phyloP scores from a whole-genome alignment of 176 grass and related monocot genomes.

The Themeda triandra region DNA sequence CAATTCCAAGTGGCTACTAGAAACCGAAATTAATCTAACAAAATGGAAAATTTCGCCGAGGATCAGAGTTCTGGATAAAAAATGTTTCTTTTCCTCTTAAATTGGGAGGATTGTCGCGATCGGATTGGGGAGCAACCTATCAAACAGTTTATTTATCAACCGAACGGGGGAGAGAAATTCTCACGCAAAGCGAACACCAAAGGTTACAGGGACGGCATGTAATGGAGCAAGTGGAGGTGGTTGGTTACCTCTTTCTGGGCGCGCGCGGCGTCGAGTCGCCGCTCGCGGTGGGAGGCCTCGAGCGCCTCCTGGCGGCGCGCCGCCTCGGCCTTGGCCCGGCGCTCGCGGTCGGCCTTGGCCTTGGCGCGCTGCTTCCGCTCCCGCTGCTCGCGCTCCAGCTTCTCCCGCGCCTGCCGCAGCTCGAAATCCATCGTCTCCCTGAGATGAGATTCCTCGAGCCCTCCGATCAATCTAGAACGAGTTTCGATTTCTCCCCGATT shows the following conservation, averaged over 20 bases:
- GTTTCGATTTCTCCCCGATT: neutral
- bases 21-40: neutral
- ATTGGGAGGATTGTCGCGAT: neutral
- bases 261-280: conserved; percentile 71
- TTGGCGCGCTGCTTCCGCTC: conserved; percentile 75
- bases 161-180: neutral
- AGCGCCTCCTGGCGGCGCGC: conserved; percentile 67
- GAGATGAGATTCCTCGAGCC: neutral
- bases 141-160: neutral
- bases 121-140: neutral
- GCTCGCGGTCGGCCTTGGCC: conserved; percentile 73
- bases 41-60: neutral
- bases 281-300: conserved; percentile 68
- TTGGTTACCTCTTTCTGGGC: conserved; percentile 64
- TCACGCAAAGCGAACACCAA: neutral
- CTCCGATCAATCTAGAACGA: conserved; percentile 16
- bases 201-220: too few species aligned
- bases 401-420: conserved; percentile 63
- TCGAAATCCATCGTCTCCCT: conserved; percentile 79
- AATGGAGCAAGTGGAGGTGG: too few species aligned
- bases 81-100: neutral
- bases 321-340: conserved; percentile 72
- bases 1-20: neutral
- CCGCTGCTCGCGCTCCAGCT: conserved; percentile 80
- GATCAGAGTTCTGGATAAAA: conserved; percentile 9